Base-by-base conservation (phyloP, 2,329 filamentous ascomycete genomes). In the Exutisphaerella laricina region DNA sequence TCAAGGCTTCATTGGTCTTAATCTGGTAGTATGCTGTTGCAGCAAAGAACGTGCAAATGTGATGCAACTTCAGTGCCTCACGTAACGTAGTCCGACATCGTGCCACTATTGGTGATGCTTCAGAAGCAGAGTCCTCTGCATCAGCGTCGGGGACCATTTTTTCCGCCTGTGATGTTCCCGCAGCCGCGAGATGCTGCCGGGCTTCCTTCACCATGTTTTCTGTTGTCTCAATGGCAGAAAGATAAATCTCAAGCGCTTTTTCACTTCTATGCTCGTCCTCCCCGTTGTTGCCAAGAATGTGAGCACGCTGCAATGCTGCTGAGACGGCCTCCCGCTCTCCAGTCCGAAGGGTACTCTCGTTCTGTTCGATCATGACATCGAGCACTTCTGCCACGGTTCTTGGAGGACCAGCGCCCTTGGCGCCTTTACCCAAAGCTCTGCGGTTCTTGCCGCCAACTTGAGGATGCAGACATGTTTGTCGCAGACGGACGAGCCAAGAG, bases 341-440 rank as follows among this genome's bases (percentile, higher is more conserved):
- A 0, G 74, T 66, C 39, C 82, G 77, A 43, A 90, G 76, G 1
- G 67, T 61, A 4, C 70, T 70, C 44, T 90, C 85, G 31, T 84
- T 88, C 58, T 90, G 82, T 42, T 95, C 88, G 45, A 96, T 83
- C 90, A 98, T 96, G 4, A 83, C 80, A 51, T 88, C 82, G 8
- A 98, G 70, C 1, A 97, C 90, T 63, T 97, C 86, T 13, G 82
- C 78, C 1, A 95, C 83, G 0, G 89, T 94, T 9, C 85, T 77
- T 51, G 96, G 72, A 0, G 86, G 82, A 40, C 72, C 73, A 36
- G 73, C 78, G 32, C 76, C 73, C 13, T 64, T 60, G 36, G 73
- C 78, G 32, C 76, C 73, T 14, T 64, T 60, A 1, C 82, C 82
- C 4, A 86, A 65, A 0, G 77, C 75, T 48, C 75, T 77, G 10